phyloP scores from a whole-genome alignment of 2,329 filamentous ascomycete genomes.

The Xylariaceae sp. region DNA sequence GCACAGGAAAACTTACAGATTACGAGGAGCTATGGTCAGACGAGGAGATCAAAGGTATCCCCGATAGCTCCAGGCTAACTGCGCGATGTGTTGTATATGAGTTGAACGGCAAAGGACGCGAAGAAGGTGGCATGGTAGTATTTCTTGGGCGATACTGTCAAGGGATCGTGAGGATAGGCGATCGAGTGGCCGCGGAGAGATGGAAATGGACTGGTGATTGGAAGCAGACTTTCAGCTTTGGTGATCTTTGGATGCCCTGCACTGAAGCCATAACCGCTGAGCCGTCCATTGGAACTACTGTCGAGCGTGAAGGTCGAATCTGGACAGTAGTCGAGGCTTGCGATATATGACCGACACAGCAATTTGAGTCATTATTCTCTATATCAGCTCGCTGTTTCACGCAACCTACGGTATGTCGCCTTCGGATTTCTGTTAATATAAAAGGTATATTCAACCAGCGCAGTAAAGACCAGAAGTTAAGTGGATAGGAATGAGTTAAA shows the following conservation, averaged over 20 bases:
- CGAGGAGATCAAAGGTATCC: conserved; percentile 32
- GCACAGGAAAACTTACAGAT: conserved; percentile 42
- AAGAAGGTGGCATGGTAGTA: conserved; percentile 47
- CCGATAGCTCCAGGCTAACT: conserved; percentile 6
- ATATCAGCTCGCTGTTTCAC: background rate
- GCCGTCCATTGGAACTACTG: conserved; percentile 14
- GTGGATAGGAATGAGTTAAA: too few species aligned
- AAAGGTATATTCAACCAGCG: too few species aligned
- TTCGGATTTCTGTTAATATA: too few species aligned
- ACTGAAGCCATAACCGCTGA: conserved; percentile 13
- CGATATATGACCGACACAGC: background rate
- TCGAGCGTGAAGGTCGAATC: conserved; percentile 20
- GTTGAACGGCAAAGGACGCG: conserved; percentile 30
- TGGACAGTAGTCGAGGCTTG: conserved; percentile 35
- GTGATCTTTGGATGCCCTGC: conserved; percentile 34
- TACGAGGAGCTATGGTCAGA: conserved; percentile 69
- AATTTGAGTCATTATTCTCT: background rate
- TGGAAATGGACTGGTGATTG: conserved; percentile 46
- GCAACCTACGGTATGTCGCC: too few species aligned
- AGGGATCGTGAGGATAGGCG: conserved; percentile 47
- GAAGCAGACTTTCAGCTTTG: conserved; percentile 35
- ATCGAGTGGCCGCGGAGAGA: conserved; percentile 46
- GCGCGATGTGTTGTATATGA: conserved; percentile 38
- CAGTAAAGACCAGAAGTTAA: too few species aligned
- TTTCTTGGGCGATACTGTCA: conserved; percentile 53